These are phyloP conservation scores for Suillus spraguei DNA, from an alignment of 768 basidiomycete species.

Conservation along the genomic window DNA sequence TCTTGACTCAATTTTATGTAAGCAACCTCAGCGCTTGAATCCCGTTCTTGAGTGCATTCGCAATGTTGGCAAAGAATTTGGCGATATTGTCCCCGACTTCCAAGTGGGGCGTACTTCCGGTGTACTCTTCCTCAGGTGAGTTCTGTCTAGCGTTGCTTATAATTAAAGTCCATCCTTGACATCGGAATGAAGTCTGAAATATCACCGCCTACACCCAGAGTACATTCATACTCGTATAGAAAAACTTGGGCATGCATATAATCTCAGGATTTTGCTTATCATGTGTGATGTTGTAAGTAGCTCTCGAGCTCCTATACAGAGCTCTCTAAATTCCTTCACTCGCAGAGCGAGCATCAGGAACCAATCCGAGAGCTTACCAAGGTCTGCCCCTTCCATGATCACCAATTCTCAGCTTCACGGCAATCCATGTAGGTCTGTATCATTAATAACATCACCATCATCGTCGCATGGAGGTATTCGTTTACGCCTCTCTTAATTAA, in stretches of 20 bases:
- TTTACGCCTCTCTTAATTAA: slow-evolving; percentile 5
- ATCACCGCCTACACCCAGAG: slow-evolving; percentile 96
- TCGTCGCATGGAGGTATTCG: slow-evolving; percentile 88
- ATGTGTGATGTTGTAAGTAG: slow-evolving; percentile 86
- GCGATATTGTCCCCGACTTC: slow-evolving; percentile 92
- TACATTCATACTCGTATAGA: slow-evolving; percentile 93
- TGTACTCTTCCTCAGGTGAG: slow-evolving; percentile 86
- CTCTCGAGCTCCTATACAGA: not conserved
- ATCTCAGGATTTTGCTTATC: slow-evolving; percentile 82
- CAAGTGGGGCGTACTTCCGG: slow-evolving; percentile 95
- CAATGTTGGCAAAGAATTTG: slow-evolving; percentile 92
- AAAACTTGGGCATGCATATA: slow-evolving; percentile 80
- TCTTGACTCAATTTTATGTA: slow-evolving; percentile 6
- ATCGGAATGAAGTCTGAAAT: slow-evolving; percentile 65
- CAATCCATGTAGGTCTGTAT: slow-evolving; percentile 63
- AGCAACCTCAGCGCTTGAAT: slow-evolving; percentile 68
- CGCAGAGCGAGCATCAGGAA: slow-evolving; percentile 89
- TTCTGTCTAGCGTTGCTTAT: not conserved
- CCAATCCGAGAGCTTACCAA: slow-evolving; percentile 93
- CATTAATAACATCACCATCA: slow-evolving; percentile 90
- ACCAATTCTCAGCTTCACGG: slow-evolving; percentile 9
- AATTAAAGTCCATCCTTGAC: slow-evolving; percentile 6
- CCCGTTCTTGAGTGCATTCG: slow-evolving; percentile 85
- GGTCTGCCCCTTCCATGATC: slow-evolving; percentile 36
- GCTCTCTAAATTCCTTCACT: slow-evolving; percentile 2